A percentile compares a stretch with the other conserved stretches of the same genome.
phyloP scores from a whole-genome alignment of 2,329 filamentous ascomycete genomes.

The Trichoderma sp. region DNA sequence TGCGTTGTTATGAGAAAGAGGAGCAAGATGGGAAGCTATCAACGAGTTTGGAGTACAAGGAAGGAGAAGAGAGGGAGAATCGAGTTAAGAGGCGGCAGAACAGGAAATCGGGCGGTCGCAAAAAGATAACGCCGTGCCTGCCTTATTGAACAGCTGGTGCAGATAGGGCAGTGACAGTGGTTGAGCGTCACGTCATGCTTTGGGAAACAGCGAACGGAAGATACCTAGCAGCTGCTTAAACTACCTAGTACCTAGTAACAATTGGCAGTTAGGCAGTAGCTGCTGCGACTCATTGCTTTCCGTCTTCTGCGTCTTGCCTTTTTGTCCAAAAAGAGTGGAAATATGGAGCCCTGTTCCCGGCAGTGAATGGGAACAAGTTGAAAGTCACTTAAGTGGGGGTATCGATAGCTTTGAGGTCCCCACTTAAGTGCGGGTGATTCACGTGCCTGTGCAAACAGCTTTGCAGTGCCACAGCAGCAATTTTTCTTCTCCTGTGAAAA shows the following conservation, averaged over 20 bases:
- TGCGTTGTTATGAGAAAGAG: background rate
- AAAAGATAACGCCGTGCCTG: background rate
- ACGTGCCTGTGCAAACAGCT: constrained; percentile 9
- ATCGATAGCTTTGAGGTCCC: background rate
- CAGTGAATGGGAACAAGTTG: background rate
- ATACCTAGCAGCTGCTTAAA: background rate
- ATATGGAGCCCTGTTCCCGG: background rate
- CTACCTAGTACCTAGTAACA: background rate
- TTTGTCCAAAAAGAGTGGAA: too few species aligned
- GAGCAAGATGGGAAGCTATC: background rate
- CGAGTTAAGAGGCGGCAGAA: background rate
- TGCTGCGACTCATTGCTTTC: background rate
- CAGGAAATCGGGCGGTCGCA: background rate
- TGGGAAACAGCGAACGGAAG: background rate
- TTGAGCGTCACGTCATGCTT: constrained; percentile 8
- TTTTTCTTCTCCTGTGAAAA: constrained; percentile 6
- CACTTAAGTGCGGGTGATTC: constrained; percentile 1
- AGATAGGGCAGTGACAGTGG: background rate
- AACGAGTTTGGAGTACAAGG: background rate
- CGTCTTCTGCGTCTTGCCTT: background rate
- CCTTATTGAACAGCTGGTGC: background rate
- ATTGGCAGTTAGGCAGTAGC: background rate
- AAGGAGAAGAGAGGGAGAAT: too few species aligned
- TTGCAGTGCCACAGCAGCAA: background rate
- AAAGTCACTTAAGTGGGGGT: background rate